Evolutionary conservation across 2,329 filamentous ascomycete genomes (phyloP), one percentile per base, ranked within the genome.

Genomic region (Venturia asperata): DNA sequence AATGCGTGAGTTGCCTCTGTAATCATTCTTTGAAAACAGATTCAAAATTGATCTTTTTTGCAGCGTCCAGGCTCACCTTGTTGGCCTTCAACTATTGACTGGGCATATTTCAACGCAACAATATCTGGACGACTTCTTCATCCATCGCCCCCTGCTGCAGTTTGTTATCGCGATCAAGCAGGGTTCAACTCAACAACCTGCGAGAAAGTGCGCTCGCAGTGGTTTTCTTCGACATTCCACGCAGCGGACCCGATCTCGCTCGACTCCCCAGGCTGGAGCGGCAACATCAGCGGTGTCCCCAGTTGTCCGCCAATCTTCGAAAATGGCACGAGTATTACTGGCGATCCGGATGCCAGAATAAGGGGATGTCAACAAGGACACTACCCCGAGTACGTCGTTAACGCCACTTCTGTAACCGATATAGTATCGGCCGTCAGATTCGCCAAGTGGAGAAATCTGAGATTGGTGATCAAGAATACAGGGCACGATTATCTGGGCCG

Each of bases 381-480:
- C 5, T 43, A 77, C 67, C 78, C 79, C 0, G 68, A 71, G 2
- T 81, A 80, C 63, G 74, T 77, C 0, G 73, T 82, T 27, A 75
- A 77, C 17, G 77, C 72, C 1, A 75, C 71, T 27, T 78, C 72
- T 24, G 78, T 80, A 0, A 47, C 19, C 13, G 52, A 67, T 24
- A 45, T 67, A 15, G n/a, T 19, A 11, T 27, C 27, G 5, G 66
- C 66, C 9, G 60, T 67, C 4, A 43, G 61, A 21, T 67, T 55
- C 27, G 66, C 66, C 9, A 39, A 24, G 15, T 17, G 49, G 21
- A 56, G 34, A 19, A 64, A 64, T 39, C 30, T 67, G 21, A 30
- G 65, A 6, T 27, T 67, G 21, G 55, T 63, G 17, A 27, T 67
- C 11, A 67, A 67, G 60, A 61, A 55, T 21, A 67, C 66, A 1